Evolutionary conservation across 2,329 filamentous ascomycete species (phyloP).

Genomic region (Gnomoniopsis sp.): DNA sequence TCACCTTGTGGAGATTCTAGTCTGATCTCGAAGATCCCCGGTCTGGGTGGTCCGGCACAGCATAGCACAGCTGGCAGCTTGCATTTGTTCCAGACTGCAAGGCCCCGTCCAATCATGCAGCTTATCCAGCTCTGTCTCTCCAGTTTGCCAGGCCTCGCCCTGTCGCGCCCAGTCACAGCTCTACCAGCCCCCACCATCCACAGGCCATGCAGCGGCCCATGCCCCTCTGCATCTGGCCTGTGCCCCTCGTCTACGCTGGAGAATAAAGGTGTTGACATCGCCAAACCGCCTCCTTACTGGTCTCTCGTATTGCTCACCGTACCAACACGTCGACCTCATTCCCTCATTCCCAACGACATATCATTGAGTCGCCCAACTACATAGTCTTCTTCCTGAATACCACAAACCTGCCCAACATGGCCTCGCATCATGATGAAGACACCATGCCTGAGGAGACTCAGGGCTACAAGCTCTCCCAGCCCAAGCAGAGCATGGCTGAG

Average conservation of each 20-base stretch:
- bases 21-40: neutral
- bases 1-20: neutral
- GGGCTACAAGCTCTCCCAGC: constrained; percentile 96
- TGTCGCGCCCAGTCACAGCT: neutral
- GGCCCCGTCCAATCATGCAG: constrained; percentile 12
- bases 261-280: constrained; percentile 18
- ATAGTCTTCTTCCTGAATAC: neutral
- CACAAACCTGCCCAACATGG: constrained; percentile 50
- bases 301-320: constrained; percentile 14
- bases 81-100: constrained; percentile 11
- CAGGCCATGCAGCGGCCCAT: neutral
- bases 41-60: neutral
- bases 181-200: constrained; percentile 1
- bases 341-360: neutral
- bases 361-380: neutral
- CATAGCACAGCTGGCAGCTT: neutral
- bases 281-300: constrained; percentile 11
- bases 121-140: neutral
- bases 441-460: constrained; percentile 82
- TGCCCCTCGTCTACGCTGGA: constrained; percentile 15
- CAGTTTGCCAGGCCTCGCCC: neutral
- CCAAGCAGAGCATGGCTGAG: constrained; percentile 93
- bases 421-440: constrained; percentile 72
- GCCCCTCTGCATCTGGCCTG: constrained; percentile 7
- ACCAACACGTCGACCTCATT: neutral